A percentile compares a stretch with the other conserved stretches of the same genome.
phyloP scores from a whole-genome alignment of 306 rosid species.

The Cucurbita maxima region DNA sequence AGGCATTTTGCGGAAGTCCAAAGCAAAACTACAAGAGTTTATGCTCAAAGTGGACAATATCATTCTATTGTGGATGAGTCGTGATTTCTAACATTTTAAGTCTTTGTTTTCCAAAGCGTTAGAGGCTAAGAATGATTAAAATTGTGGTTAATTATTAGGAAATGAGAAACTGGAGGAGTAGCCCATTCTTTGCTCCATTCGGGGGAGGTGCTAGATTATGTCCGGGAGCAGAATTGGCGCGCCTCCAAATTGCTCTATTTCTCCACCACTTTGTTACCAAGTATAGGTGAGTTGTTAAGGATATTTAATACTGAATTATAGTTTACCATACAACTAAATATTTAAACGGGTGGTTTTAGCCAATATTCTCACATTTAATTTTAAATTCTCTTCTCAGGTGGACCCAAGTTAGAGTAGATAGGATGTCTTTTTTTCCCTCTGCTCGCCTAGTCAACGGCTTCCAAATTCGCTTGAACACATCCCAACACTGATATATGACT shows the following conservation, averaged over 20 bases:
- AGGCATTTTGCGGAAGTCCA: too few species aligned
- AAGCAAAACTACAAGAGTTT: too few species aligned
- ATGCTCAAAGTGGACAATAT: too few species aligned
- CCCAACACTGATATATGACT: slow-evolving; percentile 7
- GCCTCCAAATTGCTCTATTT: slow-evolving; percentile 79
- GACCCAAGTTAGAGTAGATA: slow-evolving; percentile 67
- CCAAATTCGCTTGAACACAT: slow-evolving; percentile 39
- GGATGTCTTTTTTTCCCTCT: slow-evolving; percentile 82
- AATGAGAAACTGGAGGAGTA: slow-evolving; percentile 75
- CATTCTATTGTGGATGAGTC: too few species aligned
- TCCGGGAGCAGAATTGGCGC: slow-evolving; percentile 89
- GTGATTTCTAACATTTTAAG: too few species aligned
- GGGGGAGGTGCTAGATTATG: slow-evolving; percentile 95
- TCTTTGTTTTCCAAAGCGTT: background rate
- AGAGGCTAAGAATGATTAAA: background rate
- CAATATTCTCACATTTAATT: too few species aligned
- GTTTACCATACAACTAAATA: too few species aligned
- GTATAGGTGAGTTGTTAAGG: slow-evolving; percentile 27
- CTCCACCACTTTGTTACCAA: slow-evolving; percentile 62
- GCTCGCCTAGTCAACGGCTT: slow-evolving; percentile 87
- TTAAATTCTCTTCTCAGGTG: slow-evolving; percentile 30
- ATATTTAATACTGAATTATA: background rate
- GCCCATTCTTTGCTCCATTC: slow-evolving; percentile 70
- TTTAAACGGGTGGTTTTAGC: too few species aligned
- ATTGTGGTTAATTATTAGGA: slow-evolving; percentile 19